phyloP scores from a whole-genome alignment of 2,329 filamentous ascomycete species.

The Alternaria angustiovoidea region DNA sequence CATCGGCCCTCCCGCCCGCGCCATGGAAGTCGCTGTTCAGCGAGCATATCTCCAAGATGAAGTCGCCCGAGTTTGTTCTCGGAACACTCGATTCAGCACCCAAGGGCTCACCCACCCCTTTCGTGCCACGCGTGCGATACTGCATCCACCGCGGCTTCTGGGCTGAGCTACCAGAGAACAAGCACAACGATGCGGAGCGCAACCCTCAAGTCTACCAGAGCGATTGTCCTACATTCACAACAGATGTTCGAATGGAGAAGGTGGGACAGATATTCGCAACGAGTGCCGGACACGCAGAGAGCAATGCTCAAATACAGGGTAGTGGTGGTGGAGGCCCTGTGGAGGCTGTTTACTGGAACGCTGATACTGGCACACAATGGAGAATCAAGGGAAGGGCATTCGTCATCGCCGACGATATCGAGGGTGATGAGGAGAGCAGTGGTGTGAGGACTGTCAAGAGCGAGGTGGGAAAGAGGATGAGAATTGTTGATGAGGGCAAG shows the following conservation, averaged over 20 bases:
- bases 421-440: slow-evolving; percentile 61
- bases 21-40: slow-evolving; percentile 63
- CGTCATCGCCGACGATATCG: slow-evolving; percentile 75
- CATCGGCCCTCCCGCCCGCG: slow-evolving; percentile 51
- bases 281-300: slow-evolving; percentile 57
- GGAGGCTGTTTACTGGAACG: slow-evolving; percentile 87
- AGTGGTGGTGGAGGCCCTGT: slow-evolving; percentile 72
- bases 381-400: slow-evolving; percentile 79
- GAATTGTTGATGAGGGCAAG: slow-evolving; percentile 57
- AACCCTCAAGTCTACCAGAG: slow-evolving; percentile 78
- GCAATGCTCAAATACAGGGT: slow-evolving; percentile 54
- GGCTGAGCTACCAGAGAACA: slow-evolving; percentile 74
- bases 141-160: slow-evolving; percentile 90
- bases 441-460: slow-evolving; percentile 67
- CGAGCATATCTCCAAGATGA: slow-evolving; percentile 59
- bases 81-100: slow-evolving; percentile 58
- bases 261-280: slow-evolving; percentile 71
- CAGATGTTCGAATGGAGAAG: slow-evolving; percentile 89
- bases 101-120: slow-evolving; percentile 50
- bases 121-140: slow-evolving; percentile 70
- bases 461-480: slow-evolving; percentile 70
- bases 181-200: slow-evolving; percentile 73
- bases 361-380: slow-evolving; percentile 79
- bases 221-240: slow-evolving; percentile 84
- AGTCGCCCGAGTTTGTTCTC: slow-evolving; percentile 60